Evolutionary conservation across 2,329 filamentous ascomycete species (phyloP), one percentile per base, ranked within the genome.

Genomic region (Apiospora aurea): DNA sequence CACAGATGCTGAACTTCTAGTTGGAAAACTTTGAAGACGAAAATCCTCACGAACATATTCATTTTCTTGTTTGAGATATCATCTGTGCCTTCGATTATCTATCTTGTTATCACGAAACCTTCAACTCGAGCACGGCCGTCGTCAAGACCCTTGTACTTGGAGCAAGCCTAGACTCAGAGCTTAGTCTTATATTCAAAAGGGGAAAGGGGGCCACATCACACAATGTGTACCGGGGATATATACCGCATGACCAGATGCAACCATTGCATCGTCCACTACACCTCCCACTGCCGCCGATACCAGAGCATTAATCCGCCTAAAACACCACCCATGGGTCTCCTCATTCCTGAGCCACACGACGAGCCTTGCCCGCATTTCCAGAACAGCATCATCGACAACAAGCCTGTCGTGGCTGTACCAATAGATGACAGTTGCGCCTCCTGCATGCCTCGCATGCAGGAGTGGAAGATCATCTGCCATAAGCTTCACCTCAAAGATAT

Each of bases 211-310:
- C 8, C 57, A 29, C 57, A 6, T 41, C 34, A 41, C 18, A 26
- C 57, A 29, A 69, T 57, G 47, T 69, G 68, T 43, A 57, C 47
- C 1, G 68, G 68, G n/a, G 57, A 18, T 1, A 43, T 43, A 29
- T 69, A 69, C 16, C 47, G 14, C 26, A 13, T 69, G 46, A 41
- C 14, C 38, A 14, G 38, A 38, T 69, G 68, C 38, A 18, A 26
- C 8, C 68, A 69, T 21, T 18, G 4, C n/a, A 38, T 69, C 34
- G 49, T 44, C 10, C 21, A 26, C 34, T 57, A 69, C 34, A 69
- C 34, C 29, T 69, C 68, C 29, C 16, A 69, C 47, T 69, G 68
- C 47, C 44, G 67, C 21, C 18, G 41, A 7, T 69, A 51, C 34
- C 34, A n/a, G 24, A 43, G 7, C 21, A 13, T 21, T 11, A 24